Evolutionary conservation across 2,329 filamentous ascomycete genomes (phyloP), one percentile per base, ranked within the genome.

Genomic region (Biscogniauxia marginata): DNA sequence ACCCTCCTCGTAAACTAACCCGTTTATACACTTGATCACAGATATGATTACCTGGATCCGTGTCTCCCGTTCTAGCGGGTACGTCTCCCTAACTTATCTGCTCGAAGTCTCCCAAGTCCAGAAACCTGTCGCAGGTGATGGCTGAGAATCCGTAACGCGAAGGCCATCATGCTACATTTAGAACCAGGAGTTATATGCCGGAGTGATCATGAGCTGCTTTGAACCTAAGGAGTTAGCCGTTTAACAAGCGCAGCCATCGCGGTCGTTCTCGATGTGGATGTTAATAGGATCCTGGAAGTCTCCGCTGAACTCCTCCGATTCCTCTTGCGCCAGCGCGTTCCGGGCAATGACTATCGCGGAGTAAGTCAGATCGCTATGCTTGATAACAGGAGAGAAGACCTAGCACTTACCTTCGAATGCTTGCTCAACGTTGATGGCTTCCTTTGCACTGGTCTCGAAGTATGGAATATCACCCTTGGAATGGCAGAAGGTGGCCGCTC

Each of bases 241-340:
- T 83, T 83, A 99, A 79, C 95, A 99, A 67, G 93, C 87, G 76
- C 95, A 99, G 55, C 93, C 92, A 70, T 96, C 91, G 67, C 91
- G 87, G 68, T 96, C 91, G 74, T 91, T 92, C 76, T 96, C 93
- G 66, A 97, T 90, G 76, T 96, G 91, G 74, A 99, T 97, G 74
- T 96, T 96, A 77, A 99, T 98, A 50, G 93, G 93, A 73, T 98
- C 95, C 69, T 92, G 91, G 79, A 96, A 99, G 74, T 98, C 95
- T 58, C 92, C 92, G 73, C 90, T 96, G 77, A 96, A 99, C 75
- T 99, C 95, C 73, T 97, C 93, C 1, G 93, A 93, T 76, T 98
- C 95, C 78, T 99, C 95, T 76, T 99, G 95, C 18, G 91, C 90
- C 46, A 99, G 83, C 18, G 95, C 95, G 71, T 97, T 96, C 70